A percentile compares a stretch with the other conserved stretches of the same genome.
Evolutionary conservation across 1,139 yeast genomes (phyloP).

Genomic region (Sugiyamaella japonica): DNA sequence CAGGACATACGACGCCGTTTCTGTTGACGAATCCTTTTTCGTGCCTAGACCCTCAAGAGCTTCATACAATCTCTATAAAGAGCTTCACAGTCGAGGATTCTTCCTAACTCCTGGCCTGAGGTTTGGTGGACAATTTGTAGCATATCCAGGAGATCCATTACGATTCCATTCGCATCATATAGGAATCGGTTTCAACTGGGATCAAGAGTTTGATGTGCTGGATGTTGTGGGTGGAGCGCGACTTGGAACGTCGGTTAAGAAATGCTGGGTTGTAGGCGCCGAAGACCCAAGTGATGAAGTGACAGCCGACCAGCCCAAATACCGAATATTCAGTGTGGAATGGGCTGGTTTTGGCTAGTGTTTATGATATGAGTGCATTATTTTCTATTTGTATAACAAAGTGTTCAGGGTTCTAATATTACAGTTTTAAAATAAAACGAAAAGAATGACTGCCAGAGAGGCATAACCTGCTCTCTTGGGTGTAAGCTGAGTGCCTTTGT

Average conservation of each 20-base stretch:
- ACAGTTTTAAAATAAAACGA: not conserved
- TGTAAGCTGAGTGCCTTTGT: not conserved
- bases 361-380: slow-evolving; percentile 3
- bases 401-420: not conserved
- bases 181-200: slow-evolving; percentile 55
- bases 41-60: slow-evolving; percentile 24
- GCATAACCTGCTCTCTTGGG: not conserved
- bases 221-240: slow-evolving; percentile 77
- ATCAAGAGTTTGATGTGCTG: slow-evolving; percentile 53
- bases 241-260: slow-evolving; percentile 89
- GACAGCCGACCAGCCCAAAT: slow-evolving; percentile 25
- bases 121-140: slow-evolving; percentile 86
- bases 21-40: slow-evolving; percentile 8
- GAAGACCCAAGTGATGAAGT: slow-evolving; percentile 28
- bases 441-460: not conserved
- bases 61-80: slow-evolving; percentile 42
- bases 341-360: slow-evolving; percentile 46
- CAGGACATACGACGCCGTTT: slow-evolving; percentile 6
- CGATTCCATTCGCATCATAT: slow-evolving; percentile 86
- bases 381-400: no score
- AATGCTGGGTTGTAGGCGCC: slow-evolving; percentile 71
- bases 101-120: slow-evolving; percentile 80
- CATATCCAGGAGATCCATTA: slow-evolving; percentile 94
- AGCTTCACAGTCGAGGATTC: slow-evolving; percentile 51
- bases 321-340: slow-evolving; percentile 40